phyloP scores from a whole-genome alignment of 257 asterid species.

The Euphrasia confusa region DNA sequence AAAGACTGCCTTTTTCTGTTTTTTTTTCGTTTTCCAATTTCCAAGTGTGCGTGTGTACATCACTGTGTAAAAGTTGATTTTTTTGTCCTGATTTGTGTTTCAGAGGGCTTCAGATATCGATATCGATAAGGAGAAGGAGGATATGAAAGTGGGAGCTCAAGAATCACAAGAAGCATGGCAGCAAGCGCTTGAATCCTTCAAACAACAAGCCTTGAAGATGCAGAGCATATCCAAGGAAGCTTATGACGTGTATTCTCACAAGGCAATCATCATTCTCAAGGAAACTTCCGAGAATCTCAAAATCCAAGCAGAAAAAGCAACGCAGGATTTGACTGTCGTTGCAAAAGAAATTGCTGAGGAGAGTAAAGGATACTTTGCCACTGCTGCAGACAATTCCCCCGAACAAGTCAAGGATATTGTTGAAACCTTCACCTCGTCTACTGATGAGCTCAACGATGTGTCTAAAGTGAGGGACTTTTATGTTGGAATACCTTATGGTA shows the following conservation, averaged over 20 bases:
- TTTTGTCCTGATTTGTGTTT: conserved; percentile 18
- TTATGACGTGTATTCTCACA: conserved; percentile 53
- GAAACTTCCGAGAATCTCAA: conserved; percentile 59
- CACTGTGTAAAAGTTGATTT: neutral
- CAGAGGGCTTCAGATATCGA: conserved; percentile 62
- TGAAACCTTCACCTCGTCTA: conserved; percentile 57
- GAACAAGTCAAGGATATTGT: conserved; percentile 74
- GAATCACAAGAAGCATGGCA: conserved; percentile 63
- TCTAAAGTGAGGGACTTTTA: conserved; percentile 64
- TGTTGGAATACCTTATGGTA: conserved; percentile 86
- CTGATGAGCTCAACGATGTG: conserved; percentile 45
- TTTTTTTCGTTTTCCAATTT: no score
- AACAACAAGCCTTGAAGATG: conserved; percentile 62
- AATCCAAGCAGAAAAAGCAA: conserved; percentile 70
- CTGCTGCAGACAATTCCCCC: conserved; percentile 66
- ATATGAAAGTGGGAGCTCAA: conserved; percentile 37
- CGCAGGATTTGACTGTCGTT: conserved; percentile 46
- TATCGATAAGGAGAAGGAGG: conserved; percentile 36
- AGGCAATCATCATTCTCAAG: conserved; percentile 52
- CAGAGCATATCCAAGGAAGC: conserved; percentile 63
- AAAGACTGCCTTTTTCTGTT: no score
- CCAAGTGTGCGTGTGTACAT: no score
- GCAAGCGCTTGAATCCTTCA: conserved; percentile 56
- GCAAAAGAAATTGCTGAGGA: conserved; percentile 64
- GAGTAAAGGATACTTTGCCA: conserved; percentile 51